These are phyloP conservation scores for Neostapfia colusana DNA, from an alignment of 176 grass and related monocot species.

Conservation along the genomic window DNA sequence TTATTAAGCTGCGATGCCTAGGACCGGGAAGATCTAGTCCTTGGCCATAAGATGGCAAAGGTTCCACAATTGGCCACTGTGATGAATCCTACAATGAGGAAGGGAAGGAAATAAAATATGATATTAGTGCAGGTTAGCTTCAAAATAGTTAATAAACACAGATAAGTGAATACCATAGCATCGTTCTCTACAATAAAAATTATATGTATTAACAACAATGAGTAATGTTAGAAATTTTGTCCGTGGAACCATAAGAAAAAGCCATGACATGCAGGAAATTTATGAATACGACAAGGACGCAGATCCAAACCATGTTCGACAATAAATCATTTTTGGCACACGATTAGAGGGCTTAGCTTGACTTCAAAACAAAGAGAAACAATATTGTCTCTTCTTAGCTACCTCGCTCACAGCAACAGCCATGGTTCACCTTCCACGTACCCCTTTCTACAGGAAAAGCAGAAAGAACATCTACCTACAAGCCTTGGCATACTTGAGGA, in stretches of 20 bases:
- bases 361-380: conserved; percentile 30
- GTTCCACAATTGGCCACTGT: conserved; percentile 73
- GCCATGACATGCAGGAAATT: neutral
- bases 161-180: conserved; percentile 8
- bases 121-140: conserved; percentile 2
- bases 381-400: conserved; percentile 33
- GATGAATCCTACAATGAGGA: conserved; percentile 63
- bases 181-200: conserved; percentile 20
- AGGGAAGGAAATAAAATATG: conserved; percentile 5
- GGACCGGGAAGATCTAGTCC: conserved; percentile 75
- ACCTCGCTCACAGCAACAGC: conserved; percentile 26
- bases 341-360: neutral
- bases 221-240: neutral
- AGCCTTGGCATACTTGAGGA: neutral
- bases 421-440: conserved; percentile 35
- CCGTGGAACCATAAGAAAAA: neutral
- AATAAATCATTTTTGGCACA: neutral
- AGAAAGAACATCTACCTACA: conserved; percentile 14
- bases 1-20: conserved; percentile 75
- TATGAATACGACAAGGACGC: conserved; percentile 15
- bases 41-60: conserved; percentile 89
- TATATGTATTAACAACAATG: conserved; percentile 1
- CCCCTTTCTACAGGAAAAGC: neutral
- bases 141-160: conserved; percentile 10
- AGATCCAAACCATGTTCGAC: neutral